These are phyloP conservation scores for Apiosordaria backusii DNA, from an alignment of 495 filamentous ascomycete species.

Conservation along the genomic window DNA sequence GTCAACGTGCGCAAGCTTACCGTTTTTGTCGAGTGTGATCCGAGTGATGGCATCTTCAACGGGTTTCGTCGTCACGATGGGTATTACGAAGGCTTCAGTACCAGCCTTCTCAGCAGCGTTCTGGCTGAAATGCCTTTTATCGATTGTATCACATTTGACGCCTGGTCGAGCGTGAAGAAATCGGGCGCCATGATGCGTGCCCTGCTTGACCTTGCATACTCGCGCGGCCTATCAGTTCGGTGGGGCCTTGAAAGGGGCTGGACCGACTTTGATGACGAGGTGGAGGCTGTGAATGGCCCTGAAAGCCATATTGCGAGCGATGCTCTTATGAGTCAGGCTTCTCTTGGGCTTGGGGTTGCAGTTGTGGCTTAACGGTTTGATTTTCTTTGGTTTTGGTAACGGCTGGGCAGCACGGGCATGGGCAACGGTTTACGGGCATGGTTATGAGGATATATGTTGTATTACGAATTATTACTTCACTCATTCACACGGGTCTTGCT, in stretches of 20 bases:
- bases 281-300: neutral
- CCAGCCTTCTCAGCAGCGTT: slow-evolving; percentile 54
- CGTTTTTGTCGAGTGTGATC: slow-evolving; percentile 77
- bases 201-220: slow-evolving; percentile 54
- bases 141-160: slow-evolving; percentile 69
- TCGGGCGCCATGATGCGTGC: slow-evolving; percentile 66
- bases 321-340: neutral
- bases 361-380: neutral
- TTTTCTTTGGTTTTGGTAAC: neutral
- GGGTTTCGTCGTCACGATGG: slow-evolving; percentile 66
- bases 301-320: neutral
- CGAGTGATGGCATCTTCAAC: slow-evolving; percentile 65
- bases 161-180: slow-evolving; percentile 65
- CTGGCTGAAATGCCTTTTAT: slow-evolving; percentile 58
- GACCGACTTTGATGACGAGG: slow-evolving; percentile 39
- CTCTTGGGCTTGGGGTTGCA: neutral
- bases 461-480: neutral
- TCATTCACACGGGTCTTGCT: neutral
- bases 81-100: slow-evolving; percentile 73
- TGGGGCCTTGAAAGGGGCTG: slow-evolving; percentile 74
- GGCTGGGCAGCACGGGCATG: neutral
- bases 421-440: neutral
- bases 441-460: neutral
- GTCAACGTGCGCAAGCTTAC: slow-evolving; percentile 58
- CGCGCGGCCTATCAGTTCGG: slow-evolving; percentile 50